Percentiles rank a stretch among this genome's conserved stretches.
Conservation (phyloP, 805 yeast genomes). For the Metschnikowia proteae region DNA sequence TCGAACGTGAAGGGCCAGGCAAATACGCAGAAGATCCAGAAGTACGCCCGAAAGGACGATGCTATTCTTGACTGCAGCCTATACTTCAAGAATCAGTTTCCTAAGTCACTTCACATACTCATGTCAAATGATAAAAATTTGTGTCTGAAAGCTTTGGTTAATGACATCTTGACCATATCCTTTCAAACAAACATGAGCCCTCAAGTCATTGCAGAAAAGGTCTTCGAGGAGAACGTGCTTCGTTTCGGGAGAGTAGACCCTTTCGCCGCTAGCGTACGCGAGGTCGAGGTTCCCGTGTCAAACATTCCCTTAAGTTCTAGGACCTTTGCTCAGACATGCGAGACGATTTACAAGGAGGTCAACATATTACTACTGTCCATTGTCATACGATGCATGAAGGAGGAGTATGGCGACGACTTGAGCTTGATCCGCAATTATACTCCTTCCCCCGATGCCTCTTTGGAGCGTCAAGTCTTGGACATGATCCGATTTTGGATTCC, state of each 20-base stretch:
- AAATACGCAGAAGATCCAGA: constrained; percentile 48
- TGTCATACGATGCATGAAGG: constrained; percentile 48
- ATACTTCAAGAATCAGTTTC: constrained; percentile 45
- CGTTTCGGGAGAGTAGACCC: constrained; percentile 21
- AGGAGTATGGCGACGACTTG: constrained; percentile 56
- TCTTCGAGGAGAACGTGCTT: constrained; percentile 33
- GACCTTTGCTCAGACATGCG: constrained; percentile 11
- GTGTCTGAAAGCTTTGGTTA: constrained; percentile 70
- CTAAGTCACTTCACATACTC: constrained; percentile 47
- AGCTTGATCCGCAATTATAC: constrained; percentile 47
- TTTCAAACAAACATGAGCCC: constrained; percentile 45
- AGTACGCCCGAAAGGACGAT: constrained; percentile 58
- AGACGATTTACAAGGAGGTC: constrained; percentile 39
- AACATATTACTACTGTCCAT: constrained; percentile 40
- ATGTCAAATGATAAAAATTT: constrained; percentile 82
- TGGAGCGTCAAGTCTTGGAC: constrained; percentile 42
- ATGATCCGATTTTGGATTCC: constrained; percentile 42
- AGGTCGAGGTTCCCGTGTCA: constrained; percentile 9
- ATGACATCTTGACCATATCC: constrained; percentile 62
- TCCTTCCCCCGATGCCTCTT: constrained; percentile 25
- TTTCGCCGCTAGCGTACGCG: constrained; percentile 3
- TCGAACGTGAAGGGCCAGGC: constrained; percentile 63
- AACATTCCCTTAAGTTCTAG: neutral
- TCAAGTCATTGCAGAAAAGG: constrained; percentile 37
- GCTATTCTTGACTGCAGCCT: constrained; percentile 82